A percentile compares a stretch with the other conserved stretches of the same genome.
phyloP scores from a whole-genome alignment of 148 eudicot genomes.

The Vaccinium darrowii region DNA sequence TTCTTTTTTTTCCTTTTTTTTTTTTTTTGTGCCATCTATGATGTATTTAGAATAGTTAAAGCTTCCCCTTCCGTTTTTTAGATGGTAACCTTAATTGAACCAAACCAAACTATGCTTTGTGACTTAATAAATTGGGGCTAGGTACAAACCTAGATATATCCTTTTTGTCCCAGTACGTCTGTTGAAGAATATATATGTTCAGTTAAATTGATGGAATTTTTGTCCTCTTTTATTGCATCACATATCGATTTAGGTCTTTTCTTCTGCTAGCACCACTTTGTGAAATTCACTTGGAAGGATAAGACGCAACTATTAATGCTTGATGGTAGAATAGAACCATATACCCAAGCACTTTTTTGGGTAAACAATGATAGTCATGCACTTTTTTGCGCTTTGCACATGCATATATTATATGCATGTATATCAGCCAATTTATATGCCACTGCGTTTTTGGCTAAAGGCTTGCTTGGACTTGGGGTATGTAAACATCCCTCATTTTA shows the following conservation, averaged over 20 bases:
- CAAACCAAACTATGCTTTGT: neutral
- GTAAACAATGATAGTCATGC: neutral
- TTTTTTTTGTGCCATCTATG: neutral
- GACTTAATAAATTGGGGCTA: neutral
- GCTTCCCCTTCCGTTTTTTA: neutral
- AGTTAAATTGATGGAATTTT: neutral
- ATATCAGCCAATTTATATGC: neutral
- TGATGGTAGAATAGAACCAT: neutral
- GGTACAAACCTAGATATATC: neutral
- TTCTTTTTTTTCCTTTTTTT: neutral
- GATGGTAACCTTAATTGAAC: neutral
- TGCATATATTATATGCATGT: neutral
- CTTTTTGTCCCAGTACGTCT: neutral
- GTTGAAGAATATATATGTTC: neutral
- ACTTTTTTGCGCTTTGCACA: neutral
- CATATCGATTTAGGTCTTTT: neutral
- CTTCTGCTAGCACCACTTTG: neutral
- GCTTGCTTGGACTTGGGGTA: slow-evolving; percentile 4
- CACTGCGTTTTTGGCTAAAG: neutral
- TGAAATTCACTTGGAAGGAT: neutral
- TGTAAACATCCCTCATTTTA: neutral
- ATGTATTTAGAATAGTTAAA: neutral
- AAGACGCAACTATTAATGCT: neutral
- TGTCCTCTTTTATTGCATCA: neutral
- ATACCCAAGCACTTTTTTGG: neutral